Conservation (phyloP, 345 rosid species). For the Viola odorata region DNA sequence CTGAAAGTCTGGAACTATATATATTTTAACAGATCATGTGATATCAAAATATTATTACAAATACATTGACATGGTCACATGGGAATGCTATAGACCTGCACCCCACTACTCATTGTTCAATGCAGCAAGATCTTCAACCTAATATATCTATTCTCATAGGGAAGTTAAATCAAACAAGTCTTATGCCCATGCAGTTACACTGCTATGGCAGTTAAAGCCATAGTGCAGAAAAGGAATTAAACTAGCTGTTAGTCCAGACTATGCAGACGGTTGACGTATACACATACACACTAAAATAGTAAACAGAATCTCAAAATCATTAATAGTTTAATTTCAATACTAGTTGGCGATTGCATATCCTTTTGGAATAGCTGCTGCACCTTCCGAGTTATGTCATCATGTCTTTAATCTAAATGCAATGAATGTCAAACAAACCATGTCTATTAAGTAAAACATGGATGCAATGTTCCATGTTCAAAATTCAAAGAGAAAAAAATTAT, state of each 20-base stretch:
- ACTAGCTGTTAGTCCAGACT: slow-evolving; percentile 7
- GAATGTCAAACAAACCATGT: too few relatives aligned
- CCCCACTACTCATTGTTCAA: slow-evolving; percentile 23
- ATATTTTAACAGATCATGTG: slow-evolving; percentile 10
- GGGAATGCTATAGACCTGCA: slow-evolving; percentile 18
- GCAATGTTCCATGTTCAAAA: too few relatives aligned
- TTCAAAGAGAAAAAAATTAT: too few relatives aligned
- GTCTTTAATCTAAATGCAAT: too few relatives aligned
- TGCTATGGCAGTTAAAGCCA: slow-evolving; percentile 1
- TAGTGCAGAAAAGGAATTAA: neutral
- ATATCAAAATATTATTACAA: slow-evolving; percentile 5
- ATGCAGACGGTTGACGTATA: neutral
- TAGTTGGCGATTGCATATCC: too few relatives aligned
- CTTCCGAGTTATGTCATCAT: too few relatives aligned
- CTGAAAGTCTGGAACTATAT: slow-evolving; percentile 5
- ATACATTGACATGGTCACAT: slow-evolving; percentile 15
- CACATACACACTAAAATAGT: too few relatives aligned
- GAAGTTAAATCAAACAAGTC: slow-evolving; percentile 2
- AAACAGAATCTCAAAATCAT: too few relatives aligned
- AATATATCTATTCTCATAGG: neutral
- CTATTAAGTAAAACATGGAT: too few relatives aligned
- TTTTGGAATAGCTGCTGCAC: too few relatives aligned
- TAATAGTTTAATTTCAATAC: too few relatives aligned
- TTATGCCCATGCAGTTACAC: slow-evolving; percentile 12
- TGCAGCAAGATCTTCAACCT: neutral